Evolutionary conservation across 177 flowering plant genomes (phyloP), one percentile per base, ranked within the genome.

Genomic region (Vitis hybrid): DNA sequence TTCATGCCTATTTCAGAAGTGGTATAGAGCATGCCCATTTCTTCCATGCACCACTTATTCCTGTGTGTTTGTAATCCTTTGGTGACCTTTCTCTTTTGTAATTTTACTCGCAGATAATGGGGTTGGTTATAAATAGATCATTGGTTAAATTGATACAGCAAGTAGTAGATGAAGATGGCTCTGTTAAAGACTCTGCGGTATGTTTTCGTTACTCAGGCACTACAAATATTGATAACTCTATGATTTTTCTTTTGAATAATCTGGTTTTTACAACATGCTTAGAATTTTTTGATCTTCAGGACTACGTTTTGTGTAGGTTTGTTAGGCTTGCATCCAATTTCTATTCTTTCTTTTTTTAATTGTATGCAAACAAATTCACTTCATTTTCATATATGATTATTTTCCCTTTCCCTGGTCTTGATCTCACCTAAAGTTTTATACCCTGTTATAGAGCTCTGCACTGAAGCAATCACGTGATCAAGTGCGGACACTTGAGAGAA

Each of bases 161-260:
- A 79, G 85, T 88, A 61, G 69, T 95, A 70, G 93, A 93, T 72
- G 97, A 90, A 73, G 96, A 90, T 83, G 98, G 96, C 60, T 81
- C 79, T 53, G 90, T 95, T 68, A 95, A 88, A 81, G 99, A 95
- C 75, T 85, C 96, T 68, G 99, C 97, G 74, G 98, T 94, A 58
- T 69, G 89, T 82, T 71, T 69, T 14, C 11, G 7, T 68, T 19
- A 68, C 7, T 49, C 7, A 45, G 7, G 45, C 26, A 29, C 20
- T 13, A 59, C 29, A 59, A n/a, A 45, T 18, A 57, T n/a, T 13
- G 50, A 11, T 15, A 52, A 18, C 53, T 67, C 9, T 16, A 48
- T 11, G 10, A 16, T 15, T 49, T n/a, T 18, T 20, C 2, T 48
- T 19, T 19, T 10, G 50, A 48, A 8, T 2, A 64, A 19, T 20